Evolutionary conservation across 2,329 filamentous ascomycete species (phyloP).

Genomic region (Hypoxylon rubiginosum): DNA sequence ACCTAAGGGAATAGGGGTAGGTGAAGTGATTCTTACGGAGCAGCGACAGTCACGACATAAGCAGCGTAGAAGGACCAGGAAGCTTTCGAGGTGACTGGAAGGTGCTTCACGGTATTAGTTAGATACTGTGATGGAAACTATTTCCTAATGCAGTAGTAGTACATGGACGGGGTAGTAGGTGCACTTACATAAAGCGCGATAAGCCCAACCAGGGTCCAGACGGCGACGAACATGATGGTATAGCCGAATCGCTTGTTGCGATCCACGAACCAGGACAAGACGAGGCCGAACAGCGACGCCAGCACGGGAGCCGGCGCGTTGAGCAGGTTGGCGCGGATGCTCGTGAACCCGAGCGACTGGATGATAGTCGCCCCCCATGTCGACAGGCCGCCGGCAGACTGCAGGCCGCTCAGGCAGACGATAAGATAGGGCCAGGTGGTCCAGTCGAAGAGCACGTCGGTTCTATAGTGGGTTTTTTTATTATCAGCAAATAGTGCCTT

Average conservation of each 20-base stretch:
- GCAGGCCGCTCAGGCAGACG: slow-evolving; percentile 41
- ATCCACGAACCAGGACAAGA: slow-evolving; percentile 36
- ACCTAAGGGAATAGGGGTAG: background rate
- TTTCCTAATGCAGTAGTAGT: no score
- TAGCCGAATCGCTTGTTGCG: slow-evolving; percentile 43
- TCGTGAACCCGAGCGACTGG: slow-evolving; percentile 42
- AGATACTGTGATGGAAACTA: no score
- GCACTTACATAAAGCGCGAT: slow-evolving; percentile 41
- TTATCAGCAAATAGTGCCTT: background rate
- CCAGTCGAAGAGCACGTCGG: slow-evolving; percentile 39
- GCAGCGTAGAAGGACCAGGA: slow-evolving; percentile 45
- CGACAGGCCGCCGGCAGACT: slow-evolving; percentile 36
- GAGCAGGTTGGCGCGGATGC: slow-evolving; percentile 41
- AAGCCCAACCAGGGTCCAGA: slow-evolving; percentile 42
- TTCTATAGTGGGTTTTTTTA: slow-evolving; percentile 24
- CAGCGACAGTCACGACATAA: slow-evolving; percentile 39
- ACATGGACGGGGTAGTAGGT: background rate
- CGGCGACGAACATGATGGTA: slow-evolving; percentile 36
- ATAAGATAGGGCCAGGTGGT: slow-evolving; percentile 43
- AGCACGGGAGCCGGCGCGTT: slow-evolving; percentile 39
- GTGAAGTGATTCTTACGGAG: slow-evolving; percentile 31
- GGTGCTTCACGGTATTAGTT: slow-evolving; percentile 29
- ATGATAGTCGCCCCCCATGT: slow-evolving; percentile 43
- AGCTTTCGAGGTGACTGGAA: slow-evolving; percentile 37
- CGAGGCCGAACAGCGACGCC: slow-evolving; percentile 34